Percentiles rank a stretch among this genome's conserved stretches.
Conservation (phyloP, 257 asterid species). For the Jacaranda mimosifolia region DNA sequence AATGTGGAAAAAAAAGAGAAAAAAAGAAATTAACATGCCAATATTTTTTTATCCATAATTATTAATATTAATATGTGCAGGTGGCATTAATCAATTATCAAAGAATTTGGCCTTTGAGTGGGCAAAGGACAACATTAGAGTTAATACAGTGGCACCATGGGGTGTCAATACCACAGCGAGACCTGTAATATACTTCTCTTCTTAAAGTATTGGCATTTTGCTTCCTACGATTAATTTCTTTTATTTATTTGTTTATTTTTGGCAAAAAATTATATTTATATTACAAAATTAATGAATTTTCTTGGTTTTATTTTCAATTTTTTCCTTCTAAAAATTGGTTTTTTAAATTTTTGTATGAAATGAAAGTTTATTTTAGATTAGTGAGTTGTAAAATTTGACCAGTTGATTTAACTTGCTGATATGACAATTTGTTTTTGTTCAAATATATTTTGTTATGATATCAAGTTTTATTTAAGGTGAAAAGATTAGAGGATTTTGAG, state of each 20-base stretch:
- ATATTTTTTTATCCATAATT: not conserved
- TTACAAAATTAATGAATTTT: not conserved
- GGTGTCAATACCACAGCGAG: slow-evolving; percentile 42
- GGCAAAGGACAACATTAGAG: slow-evolving; percentile 57
- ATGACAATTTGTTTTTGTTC: too few species aligned
- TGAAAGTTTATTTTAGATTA: not conserved
- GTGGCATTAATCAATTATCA: slow-evolving; percentile 50
- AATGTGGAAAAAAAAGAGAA: too few species aligned
- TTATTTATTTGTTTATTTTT: too few species aligned
- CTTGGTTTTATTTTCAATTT: too few species aligned
- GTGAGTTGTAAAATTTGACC: too few species aligned
- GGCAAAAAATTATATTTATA: not conserved
- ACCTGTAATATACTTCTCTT: slow-evolving; percentile 27
- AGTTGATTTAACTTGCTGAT: too few species aligned
- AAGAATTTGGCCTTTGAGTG: slow-evolving; percentile 57
- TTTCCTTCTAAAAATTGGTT: not conserved
- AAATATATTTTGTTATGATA: too few species aligned
- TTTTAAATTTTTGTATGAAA: not conserved
- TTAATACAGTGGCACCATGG: slow-evolving; percentile 53
- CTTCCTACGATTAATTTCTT: not conserved
- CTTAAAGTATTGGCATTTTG: not conserved
- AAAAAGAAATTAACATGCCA: too few species aligned
- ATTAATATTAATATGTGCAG: slow-evolving; percentile 42
- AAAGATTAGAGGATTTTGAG: too few species aligned
- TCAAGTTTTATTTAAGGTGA: too few species aligned